These are phyloP conservation scores for Alternaria arbusti DNA, from an alignment of 2,329 filamentous ascomycete species.

Conservation along the genomic window DNA sequence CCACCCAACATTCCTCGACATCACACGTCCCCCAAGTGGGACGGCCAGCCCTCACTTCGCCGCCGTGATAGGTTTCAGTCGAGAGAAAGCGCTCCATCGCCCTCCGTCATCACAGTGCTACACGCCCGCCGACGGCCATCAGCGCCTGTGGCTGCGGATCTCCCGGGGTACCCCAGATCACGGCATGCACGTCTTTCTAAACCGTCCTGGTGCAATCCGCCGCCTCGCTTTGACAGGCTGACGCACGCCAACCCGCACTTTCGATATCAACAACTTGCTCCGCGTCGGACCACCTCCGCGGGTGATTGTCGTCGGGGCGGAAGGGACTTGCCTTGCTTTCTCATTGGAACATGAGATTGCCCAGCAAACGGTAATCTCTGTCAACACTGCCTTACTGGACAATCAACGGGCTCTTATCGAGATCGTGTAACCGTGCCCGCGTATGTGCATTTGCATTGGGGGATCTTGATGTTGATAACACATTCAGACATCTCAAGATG, in stretches of 20 bases:
- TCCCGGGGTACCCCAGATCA: slow-evolving; percentile 10
- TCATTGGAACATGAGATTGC: neutral
- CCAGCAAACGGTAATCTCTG: neutral
- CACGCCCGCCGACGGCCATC: neutral
- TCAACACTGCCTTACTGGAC: neutral
- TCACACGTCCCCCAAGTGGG: neutral
- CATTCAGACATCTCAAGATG: neutral
- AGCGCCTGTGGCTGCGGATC: slow-evolving; percentile 1
- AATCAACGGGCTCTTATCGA: neutral
- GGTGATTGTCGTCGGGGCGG: neutral
- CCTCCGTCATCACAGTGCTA: neutral
- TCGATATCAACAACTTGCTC: slow-evolving; percentile 4
- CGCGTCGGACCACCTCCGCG: neutral
- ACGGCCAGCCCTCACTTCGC: neutral
- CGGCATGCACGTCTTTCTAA: slow-evolving; percentile 5
- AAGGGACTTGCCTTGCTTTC: neutral
- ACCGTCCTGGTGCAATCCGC: slow-evolving; percentile 2
- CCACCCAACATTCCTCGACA: neutral
- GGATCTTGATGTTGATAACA: neutral
- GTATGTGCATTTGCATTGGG: neutral
- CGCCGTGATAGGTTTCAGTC: neutral
- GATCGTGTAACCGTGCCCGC: neutral
- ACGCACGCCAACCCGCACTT: neutral
- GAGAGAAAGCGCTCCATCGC: neutral
- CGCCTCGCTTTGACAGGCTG: neutral